A percentile compares a stretch with the other conserved stretches of the same genome.
Conservation (phyloP, 768 basidiomycete species). For the Rhodocollybia butyracea region DNA sequence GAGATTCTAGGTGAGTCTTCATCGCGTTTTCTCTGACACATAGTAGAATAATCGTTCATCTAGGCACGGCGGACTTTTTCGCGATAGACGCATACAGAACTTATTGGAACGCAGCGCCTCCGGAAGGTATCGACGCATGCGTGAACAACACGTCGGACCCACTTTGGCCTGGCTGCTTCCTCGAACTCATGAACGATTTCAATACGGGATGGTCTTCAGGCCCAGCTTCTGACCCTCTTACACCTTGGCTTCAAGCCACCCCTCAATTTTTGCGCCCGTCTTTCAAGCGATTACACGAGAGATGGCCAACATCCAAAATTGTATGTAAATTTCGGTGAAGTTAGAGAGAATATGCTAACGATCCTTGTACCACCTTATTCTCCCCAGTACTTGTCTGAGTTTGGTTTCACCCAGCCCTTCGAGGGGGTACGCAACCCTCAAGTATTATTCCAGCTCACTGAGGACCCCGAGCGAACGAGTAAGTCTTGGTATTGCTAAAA, state of each 20-base stretch:
- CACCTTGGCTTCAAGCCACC: constrained; percentile 41
- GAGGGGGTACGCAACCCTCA: constrained; percentile 31
- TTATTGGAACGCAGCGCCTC: constrained; percentile 37
- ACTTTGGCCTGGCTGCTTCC: constrained; percentile 48
- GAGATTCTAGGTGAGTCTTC: neutral
- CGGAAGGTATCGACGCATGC: constrained; percentile 42
- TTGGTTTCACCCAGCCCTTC: constrained; percentile 49
- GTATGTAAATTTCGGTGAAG: too few relatives aligned
- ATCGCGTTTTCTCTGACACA: neutral
- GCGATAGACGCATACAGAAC: constrained; percentile 48
- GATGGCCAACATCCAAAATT: constrained; percentile 47
- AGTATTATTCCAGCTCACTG: constrained; percentile 40
- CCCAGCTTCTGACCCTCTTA: constrained; percentile 38
- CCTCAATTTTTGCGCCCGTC: constrained; percentile 34
- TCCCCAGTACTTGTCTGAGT: constrained; percentile 32
- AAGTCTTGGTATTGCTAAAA: constrained; percentile 12
- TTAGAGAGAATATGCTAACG: too few relatives aligned
- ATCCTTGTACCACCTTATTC: neutral
- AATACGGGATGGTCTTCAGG: constrained; percentile 43
- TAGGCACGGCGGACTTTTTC: constrained; percentile 51
- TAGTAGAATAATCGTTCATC: neutral
- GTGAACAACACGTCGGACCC: constrained; percentile 40
- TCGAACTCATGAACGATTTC: constrained; percentile 34
- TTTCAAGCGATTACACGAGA: constrained; percentile 30
- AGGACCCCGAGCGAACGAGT: constrained; percentile 44